Conservation (phyloP, 1,284 basidiomycete species). For the Rhodofomes roseus region DNA sequence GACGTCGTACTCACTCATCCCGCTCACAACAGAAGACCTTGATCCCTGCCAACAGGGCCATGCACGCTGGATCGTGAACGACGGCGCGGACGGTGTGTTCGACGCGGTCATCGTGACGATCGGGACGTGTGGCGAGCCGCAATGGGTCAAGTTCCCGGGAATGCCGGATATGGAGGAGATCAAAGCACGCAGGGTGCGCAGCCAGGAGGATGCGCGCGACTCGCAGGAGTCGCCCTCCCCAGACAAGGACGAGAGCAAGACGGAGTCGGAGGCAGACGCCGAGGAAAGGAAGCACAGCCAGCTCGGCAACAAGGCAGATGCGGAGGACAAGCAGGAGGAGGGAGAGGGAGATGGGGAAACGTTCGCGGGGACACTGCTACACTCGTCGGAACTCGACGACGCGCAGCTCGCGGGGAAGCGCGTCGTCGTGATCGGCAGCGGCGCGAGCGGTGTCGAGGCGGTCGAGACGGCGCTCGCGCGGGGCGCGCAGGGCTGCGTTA, state of each 20-base stretch:
- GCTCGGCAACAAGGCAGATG: background rate
- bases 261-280: background rate
- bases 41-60: constrained; percentile 32
- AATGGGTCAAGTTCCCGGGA: constrained; percentile 45
- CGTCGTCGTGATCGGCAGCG: constrained; percentile 52
- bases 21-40: constrained; percentile 11
- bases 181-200: constrained; percentile 4
- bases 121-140: constrained; percentile 55
- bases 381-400: constrained; percentile 49
- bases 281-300: constrained; percentile 7
- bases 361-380: constrained; percentile 45
- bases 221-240: too few relatives aligned
- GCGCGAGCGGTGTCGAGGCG: constrained; percentile 59
- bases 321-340: constrained; percentile 13
- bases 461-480: constrained; percentile 49
- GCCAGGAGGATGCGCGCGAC: constrained; percentile 10
- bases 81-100: constrained; percentile 44
- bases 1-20: background rate
- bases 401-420: constrained; percentile 42
- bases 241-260: constrained; percentile 2
- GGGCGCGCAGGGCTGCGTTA: constrained; percentile 41
- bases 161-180: constrained; percentile 32
- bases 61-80: constrained; percentile 52
- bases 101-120: constrained; percentile 56
- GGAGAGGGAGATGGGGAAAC: constrained; percentile 18